Base-by-base conservation (phyloP, 2,329 filamentous ascomycete genomes). In the Corinectria fuckeliana region DNA sequence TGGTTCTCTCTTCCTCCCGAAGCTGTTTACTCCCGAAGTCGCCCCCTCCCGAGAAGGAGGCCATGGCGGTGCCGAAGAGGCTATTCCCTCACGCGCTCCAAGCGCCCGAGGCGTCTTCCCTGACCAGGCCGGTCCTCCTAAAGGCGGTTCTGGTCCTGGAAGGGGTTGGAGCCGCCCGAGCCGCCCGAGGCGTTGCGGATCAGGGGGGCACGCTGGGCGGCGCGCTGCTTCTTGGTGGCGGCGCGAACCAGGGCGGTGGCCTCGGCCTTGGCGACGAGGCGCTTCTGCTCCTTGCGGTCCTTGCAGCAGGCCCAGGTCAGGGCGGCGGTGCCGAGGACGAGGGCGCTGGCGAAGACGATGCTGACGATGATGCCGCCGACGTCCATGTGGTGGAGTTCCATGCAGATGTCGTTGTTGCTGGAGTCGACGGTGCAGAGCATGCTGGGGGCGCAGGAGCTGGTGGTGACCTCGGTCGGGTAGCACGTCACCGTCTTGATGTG, bases 291-390 rank as follows among this genome's bases (percentile, higher is more conserved):
- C 71, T 72, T 73, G 65, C 79, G 76, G 65, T 86, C 83, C 61
- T 76, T 75, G 77, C 79, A 82, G 80, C 82, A 85, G 64, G 81
- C 75, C 76, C 81, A 81, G 69, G 80, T 78, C 56, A 86, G 72
- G 62, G 74, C 66, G 44, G 67, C 72, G 60, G 73, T 65, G 47
- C 68, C 72, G 60, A 81, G 60, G 63, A 76, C 72, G 50, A 76
- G 41, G 62, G 74, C 70, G n/a, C 72, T 62, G 56, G 75, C 80
- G 34, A 87, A 80, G 71, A 81, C 66, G 62, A 82, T 73, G 67
- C 78, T 74, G 62, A 85, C 76, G 69, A 84, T 74, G 67, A 83
- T 75, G 61, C 80, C 82, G 38, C 75, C 75, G 2, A 77, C 68
- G 64, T 77, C 77, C 53, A 85, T 73, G 66, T 77, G 78, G 30